Percentiles rank a stretch among this genome's conserved stretches.
These are phyloP conservation scores for Daldinia bambusicola DNA, from an alignment of 495 filamentous ascomycete species.

Conservation along the genomic window DNA sequence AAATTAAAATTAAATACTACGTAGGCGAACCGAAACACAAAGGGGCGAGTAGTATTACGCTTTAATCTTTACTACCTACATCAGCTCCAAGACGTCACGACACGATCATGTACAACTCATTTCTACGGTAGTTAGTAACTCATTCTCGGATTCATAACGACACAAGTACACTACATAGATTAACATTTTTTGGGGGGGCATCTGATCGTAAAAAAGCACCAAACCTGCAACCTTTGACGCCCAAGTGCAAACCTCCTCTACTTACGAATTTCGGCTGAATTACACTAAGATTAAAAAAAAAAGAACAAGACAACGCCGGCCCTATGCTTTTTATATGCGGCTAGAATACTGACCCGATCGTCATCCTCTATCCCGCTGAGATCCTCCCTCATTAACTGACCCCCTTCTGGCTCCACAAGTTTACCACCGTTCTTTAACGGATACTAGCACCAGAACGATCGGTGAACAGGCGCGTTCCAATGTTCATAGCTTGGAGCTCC, in stretches of 20 bases:
- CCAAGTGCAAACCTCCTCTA: slow-evolving; percentile 25
- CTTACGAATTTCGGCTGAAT: neutral
- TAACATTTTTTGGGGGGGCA: slow-evolving; percentile 6
- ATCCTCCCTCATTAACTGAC: neutral
- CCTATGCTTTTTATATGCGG: slow-evolving; percentile 36
- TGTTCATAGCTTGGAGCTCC: slow-evolving; percentile 97
- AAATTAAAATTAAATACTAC: too few relatives aligned
- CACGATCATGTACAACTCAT: neutral
- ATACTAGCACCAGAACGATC: slow-evolving; percentile 78
- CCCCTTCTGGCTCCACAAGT: neutral
- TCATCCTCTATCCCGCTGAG: neutral
- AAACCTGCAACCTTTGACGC: slow-evolving; percentile 23
- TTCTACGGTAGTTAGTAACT: neutral
- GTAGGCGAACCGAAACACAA: too few relatives aligned
- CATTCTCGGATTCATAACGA: neutral
- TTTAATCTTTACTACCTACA: too few relatives aligned
- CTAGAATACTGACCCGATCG: neutral
- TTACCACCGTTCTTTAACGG: slow-evolving; percentile 56
- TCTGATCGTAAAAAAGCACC: slow-evolving; percentile 14
- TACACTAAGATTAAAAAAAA: neutral
- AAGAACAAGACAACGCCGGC: slow-evolving; percentile 40
- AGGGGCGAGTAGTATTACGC: too few relatives aligned
- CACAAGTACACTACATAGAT: slow-evolving; percentile 9
- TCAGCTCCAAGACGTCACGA: neutral
- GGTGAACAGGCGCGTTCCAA: slow-evolving; percentile 96